Percentiles rank a stretch among this genome's conserved stretches.
Evolutionary conservation across 2,329 filamentous ascomycete genomes (phyloP).

Genomic region (Ophiostoma perfectum): DNA sequence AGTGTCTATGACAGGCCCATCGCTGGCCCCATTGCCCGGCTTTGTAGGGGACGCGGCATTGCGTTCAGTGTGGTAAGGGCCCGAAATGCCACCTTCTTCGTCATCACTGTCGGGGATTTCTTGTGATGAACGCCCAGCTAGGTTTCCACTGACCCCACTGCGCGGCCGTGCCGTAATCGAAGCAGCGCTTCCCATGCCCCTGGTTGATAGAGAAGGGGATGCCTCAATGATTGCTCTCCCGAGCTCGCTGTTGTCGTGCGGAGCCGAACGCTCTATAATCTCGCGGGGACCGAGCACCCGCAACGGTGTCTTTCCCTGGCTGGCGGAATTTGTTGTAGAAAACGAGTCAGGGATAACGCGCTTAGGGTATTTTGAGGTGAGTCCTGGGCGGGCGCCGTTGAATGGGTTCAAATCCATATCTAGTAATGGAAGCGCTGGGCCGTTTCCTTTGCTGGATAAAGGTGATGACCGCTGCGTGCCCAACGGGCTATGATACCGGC

Average conservation of each 20-base stretch:
- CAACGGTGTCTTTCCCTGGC: not conserved
- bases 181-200: not conserved
- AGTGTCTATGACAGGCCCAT: conserved; percentile 30
- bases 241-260: not conserved
- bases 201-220: not conserved
- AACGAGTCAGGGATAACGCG: not conserved
- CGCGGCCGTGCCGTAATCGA: not conserved
- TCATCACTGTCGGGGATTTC: conserved; percentile 50
- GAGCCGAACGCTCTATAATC: not conserved
- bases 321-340: not conserved
- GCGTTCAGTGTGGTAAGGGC: not conserved
- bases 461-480: conserved; percentile 16
- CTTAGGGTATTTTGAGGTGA: not conserved
- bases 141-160: not conserved
- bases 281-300: not conserved
- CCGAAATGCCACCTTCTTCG: conserved; percentile 30
- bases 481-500: conserved; percentile 34
- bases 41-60: not conserved
- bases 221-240: not conserved
- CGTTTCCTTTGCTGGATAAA: not conserved
- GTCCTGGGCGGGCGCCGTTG: too few species aligned
- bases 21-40: not conserved
- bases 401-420: conserved; percentile 5
- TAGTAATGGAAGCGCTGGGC: not conserved
- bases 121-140: not conserved